These are phyloP conservation scores for Aspergillus jensenii DNA, from an alignment of 2,329 filamentous ascomycete species.

Conservation along the genomic window DNA sequence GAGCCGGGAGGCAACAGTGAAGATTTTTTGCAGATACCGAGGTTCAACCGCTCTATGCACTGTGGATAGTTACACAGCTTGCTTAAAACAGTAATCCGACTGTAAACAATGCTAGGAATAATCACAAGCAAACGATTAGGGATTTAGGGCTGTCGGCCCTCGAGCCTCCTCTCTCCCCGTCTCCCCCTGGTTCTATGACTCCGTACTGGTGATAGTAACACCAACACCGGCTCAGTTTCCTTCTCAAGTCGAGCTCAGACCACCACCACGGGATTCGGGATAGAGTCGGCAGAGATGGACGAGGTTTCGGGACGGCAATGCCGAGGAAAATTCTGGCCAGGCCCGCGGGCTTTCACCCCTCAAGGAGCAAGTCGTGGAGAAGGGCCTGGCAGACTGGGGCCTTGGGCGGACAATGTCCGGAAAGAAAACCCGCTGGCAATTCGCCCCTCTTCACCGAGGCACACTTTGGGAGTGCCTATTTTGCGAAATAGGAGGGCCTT, in stretches of 20 bases:
- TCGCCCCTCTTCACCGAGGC: constrained; percentile 21
- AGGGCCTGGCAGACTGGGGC: background rate
- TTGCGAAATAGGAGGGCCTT: constrained; percentile 1
- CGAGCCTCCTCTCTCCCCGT: background rate
- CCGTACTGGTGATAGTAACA: background rate
- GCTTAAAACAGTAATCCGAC: constrained; percentile 12
- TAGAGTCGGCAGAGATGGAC: constrained; percentile 18
- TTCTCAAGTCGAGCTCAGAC: constrained; percentile 18
- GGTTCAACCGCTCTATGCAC: background rate
- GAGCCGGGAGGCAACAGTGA: background rate
- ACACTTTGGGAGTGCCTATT: constrained; percentile 16
- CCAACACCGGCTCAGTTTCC: constrained; percentile 8
- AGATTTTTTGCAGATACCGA: constrained; percentile 2
- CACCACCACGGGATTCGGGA: constrained; percentile 28
- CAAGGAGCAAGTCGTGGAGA: constrained; percentile 1
- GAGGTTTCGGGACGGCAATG: constrained; percentile 21
- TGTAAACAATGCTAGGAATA: background rate
- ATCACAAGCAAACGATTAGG: constrained; percentile 3
- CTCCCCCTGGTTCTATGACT: background rate
- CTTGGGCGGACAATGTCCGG: constrained; percentile 1
- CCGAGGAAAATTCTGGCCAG: constrained; percentile 22
- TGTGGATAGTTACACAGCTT: constrained; percentile 19
- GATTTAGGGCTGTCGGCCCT: background rate
- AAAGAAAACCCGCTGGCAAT: background rate
- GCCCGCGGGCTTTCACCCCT: constrained; percentile 4